Evolutionary conservation across 768 basidiomycete genomes (phyloP).

Genomic region (Pholiota conissans): DNA sequence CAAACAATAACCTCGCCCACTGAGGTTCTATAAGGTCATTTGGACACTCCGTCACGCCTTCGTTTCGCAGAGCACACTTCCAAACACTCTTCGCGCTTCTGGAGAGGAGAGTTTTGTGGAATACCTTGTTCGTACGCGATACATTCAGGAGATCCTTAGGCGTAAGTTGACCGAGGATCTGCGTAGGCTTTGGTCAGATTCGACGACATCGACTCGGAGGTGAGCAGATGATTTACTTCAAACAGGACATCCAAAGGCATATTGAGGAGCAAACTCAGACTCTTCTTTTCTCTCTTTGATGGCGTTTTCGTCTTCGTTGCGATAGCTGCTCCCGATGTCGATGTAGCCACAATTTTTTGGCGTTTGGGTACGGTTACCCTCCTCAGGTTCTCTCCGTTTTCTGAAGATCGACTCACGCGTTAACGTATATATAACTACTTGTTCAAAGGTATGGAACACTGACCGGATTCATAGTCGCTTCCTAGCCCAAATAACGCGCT

Average conservation of each 20-base stretch:
- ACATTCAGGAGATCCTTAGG: conserved; percentile 26
- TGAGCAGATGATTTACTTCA: conserved; percentile 11
- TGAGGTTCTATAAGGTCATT: conserved; percentile 23
- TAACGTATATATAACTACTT: no score
- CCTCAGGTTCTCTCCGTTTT: no score
- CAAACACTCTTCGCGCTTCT: conserved; percentile 20
- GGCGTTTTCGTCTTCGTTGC: neutral
- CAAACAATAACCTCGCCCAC: conserved; percentile 28
- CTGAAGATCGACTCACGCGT: no score
- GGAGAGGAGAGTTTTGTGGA: conserved; percentile 20
- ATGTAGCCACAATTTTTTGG: no score
- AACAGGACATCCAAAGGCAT: conserved; percentile 30
- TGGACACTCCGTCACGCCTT: conserved; percentile 21
- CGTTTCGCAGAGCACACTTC: conserved; percentile 18
- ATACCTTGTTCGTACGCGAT: conserved; percentile 20
- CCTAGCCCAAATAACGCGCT: no score
- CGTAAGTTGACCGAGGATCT: conserved; percentile 23
- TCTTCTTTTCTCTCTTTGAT: neutral
- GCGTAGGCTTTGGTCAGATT: neutral
- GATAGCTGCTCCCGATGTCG: no score
- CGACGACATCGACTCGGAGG: no score
- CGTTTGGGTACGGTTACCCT: no score
- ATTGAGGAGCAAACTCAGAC: conserved; percentile 14
- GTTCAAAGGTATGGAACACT: no score
- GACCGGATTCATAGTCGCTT: no score